A percentile compares a stretch with the other conserved stretches of the same genome.
Conservation (phyloP, 768 basidiomycete genomes). For the Pholiota molesta region DNA sequence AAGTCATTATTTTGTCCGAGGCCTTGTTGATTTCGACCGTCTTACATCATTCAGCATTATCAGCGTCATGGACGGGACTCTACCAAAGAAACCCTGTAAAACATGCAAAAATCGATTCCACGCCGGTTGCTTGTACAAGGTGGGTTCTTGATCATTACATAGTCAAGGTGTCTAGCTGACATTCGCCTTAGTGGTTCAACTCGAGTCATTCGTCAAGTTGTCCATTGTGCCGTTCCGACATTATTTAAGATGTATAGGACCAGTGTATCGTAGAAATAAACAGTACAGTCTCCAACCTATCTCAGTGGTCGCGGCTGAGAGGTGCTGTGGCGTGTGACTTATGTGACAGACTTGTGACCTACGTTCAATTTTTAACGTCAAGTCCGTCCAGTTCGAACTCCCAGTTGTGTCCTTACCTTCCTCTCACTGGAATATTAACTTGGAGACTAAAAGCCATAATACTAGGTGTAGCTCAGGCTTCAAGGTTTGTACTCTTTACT, state of each 20-base stretch:
- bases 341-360: no score
- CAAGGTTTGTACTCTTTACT: no score
- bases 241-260: conserved; percentile 33
- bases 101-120: conserved; percentile 97
- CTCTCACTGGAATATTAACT: no score
- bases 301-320: no score
- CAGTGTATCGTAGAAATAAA: no score
- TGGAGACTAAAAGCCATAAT: neutral
- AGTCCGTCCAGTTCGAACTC: no score
- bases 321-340: no score
- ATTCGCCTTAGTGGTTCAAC: conserved; percentile 74
- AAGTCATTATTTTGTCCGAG: neutral
- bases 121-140: conserved; percentile 89
- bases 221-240: conserved; percentile 87
- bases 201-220: conserved; percentile 89
- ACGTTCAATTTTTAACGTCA: no score
- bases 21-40: neutral
- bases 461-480: no score
- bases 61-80: conserved; percentile 81
- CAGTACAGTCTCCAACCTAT: no score
- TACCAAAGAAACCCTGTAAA: conserved; percentile 90
- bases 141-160: conserved; percentile 29
- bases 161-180: neutral
- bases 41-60: conserved; percentile 64
- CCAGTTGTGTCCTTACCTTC: no score